Evolutionary conservation across 805 yeast genomes (phyloP), one percentile per base, ranked within the genome.

Genomic region (Candida mattraensis): DNA sequence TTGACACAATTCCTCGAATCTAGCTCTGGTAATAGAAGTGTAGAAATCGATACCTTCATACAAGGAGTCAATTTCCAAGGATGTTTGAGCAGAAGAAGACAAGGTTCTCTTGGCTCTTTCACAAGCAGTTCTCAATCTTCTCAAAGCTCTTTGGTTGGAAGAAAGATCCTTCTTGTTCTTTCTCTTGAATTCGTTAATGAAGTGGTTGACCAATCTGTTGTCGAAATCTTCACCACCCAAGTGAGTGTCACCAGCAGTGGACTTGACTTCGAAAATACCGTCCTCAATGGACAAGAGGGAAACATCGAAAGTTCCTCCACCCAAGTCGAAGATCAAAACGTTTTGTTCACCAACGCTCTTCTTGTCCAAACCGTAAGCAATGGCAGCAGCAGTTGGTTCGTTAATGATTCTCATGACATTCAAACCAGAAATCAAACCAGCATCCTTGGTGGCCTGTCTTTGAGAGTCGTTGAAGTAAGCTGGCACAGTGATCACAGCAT

Each of bases 181-280:
- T 81, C 88, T 86, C 53, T 62, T 61, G 87, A 91, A 91, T 65
- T 89, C 97, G 59, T 80, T 77, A 73, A 82, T 80, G 81, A 91
- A 91, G 78, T 80, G 87, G 70, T 80, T 91, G 55, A 89, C 84
- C 66, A 91, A 77, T 83, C 89, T 86, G 77, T 88, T 83, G 74
- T 89, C 98, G 70, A 89, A 89, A 74, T 89, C 98, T 78, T 89
- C 96, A 80, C 98, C 98, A 80, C 98, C 98, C 74, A 89, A 83
- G 74, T 89, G 98, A 57, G 98, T 89, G 76, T 89, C 96, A 87
- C 98, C 98, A 60, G 96, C 95, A 54, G 97, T 88, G 53, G 97
- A 88, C 78, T 88, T 88, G 58, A 88, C 97, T 67, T 88, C 91
- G 77, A 88, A 88, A 60, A 88, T 87, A 72, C 96, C 97, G 63